Evolutionary conservation across 768 basidiomycete genomes (phyloP), one percentile per base, ranked within the genome.

Genomic region (Pulveroboletus sp.): DNA sequence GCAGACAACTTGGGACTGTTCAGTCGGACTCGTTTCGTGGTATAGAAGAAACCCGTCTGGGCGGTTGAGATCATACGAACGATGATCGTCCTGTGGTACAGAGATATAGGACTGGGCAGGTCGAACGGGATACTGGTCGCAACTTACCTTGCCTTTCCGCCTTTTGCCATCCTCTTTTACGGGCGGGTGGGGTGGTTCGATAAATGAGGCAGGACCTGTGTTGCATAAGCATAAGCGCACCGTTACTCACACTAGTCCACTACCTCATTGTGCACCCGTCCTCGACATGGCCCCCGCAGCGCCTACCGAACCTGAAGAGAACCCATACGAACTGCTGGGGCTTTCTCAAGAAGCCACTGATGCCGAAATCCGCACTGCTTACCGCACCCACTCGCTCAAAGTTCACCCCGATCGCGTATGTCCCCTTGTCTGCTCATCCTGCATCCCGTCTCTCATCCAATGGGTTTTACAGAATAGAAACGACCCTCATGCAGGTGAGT

Each of bases 21-120:
- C 45, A 58, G 68, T 10, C 93, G 78, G 37, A 84, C 71, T 18
- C 93, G 79, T 54, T 84, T 79, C 3, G 87, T 87, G 18, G 89
- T 90, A 70, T 94, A 95, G 68, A 93, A 93, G 72, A 79, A 92
- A 10, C 93, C 92, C 1, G 92, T 94, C 69, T 90, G 85, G 1
- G 93, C 93, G 0, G 91, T 91, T 13, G 93, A 94, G 51, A 94
- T 83, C 57, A 95, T 77, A 42, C 90, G 87, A 46, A 94, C 83
- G 48, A 95, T 84, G 47, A 94, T 67, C 2, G 89, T 91, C 64
- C 92, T 93, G 61, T 17, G 13, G 27, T 1, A 26, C 38, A 38
- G 17, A 42, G 40, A 50, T 38, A 51, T 26, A 10, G 55, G 28
- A 48, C 43, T 10, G 17, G 3, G 15, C 24, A 38, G 3, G 40